phyloP scores from a whole-genome alignment of 2,329 filamentous ascomycete species.

The Colletotrichum caudatum region DNA sequence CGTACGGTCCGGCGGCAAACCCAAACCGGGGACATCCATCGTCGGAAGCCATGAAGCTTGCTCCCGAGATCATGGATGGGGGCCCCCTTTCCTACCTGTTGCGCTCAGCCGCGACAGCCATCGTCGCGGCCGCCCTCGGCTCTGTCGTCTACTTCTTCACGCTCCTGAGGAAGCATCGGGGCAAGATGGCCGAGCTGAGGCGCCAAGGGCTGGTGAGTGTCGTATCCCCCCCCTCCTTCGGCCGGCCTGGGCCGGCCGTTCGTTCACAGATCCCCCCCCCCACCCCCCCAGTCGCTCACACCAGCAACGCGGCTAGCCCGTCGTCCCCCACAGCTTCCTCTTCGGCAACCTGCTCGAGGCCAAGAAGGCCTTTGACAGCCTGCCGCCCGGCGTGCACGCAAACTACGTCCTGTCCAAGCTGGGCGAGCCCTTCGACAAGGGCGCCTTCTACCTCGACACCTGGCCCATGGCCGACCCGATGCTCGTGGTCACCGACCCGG shows the following conservation, averaged over 20 bases:
- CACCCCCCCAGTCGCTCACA: too few species aligned
- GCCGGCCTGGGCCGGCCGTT: background rate
- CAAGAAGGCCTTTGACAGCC: conserved; percentile 44
- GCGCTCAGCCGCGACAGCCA: conserved; percentile 19
- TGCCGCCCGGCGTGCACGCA: conserved; percentile 33
- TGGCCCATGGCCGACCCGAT: conserved; percentile 47
- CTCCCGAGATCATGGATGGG: conserved; percentile 22
- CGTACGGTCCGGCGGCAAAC: background rate
- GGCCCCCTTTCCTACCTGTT: conserved; percentile 1
- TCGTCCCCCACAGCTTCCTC: conserved; percentile 47
- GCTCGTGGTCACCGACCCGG: conserved; percentile 47
- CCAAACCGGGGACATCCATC: background rate
- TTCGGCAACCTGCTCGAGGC: conserved; percentile 49
- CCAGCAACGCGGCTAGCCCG: conserved; percentile 44
- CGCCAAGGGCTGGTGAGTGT: conserved; percentile 26
- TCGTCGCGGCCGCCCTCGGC: background rate
- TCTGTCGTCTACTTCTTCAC: conserved; percentile 27
- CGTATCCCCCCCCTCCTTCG: background rate
- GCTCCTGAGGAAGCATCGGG: conserved; percentile 23
- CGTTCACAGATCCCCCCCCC: too few species aligned
- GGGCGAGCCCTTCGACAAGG: conserved; percentile 41
- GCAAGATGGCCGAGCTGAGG: conserved; percentile 32
- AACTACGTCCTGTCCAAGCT: conserved; percentile 26
- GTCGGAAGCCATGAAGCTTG: background rate
- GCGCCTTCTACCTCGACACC: conserved; percentile 49